Conservation (phyloP, 2,329 filamentous ascomycete genomes). For the Curvularia lunata region DNA sequence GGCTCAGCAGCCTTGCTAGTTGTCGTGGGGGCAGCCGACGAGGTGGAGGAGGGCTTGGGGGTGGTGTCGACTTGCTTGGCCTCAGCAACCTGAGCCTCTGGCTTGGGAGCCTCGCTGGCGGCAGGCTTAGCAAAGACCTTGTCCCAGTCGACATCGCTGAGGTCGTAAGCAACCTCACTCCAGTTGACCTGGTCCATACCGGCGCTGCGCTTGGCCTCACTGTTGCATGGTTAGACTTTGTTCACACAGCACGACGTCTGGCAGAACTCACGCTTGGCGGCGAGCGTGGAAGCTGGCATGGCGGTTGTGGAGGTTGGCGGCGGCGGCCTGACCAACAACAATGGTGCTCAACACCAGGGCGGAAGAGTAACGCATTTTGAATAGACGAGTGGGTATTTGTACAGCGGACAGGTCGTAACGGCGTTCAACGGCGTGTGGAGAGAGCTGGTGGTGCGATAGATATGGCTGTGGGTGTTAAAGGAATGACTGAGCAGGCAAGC, state of each 20-base stretch:
- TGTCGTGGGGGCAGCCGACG: background rate
- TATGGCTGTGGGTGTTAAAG: constrained; percentile 21
- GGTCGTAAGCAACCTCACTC: constrained; percentile 35
- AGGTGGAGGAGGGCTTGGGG: background rate
- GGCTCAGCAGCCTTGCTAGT: constrained; percentile 8
- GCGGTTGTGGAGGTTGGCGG: constrained; percentile 39
- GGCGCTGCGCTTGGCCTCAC: constrained; percentile 40
- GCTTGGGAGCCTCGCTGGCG: constrained; percentile 4
- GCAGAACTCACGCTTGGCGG: constrained; percentile 39
- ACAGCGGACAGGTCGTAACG: constrained; percentile 29
- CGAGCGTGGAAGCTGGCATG: constrained; percentile 48
- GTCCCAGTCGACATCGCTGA: constrained; percentile 37
- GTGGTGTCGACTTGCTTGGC: constrained; percentile 17
- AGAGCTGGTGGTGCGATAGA: constrained; percentile 8
- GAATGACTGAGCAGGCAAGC: constrained; percentile 37
- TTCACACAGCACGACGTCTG: background rate
- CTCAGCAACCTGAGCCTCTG: constrained; percentile 20
- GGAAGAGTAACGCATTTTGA: constrained; percentile 46
- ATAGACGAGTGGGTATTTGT: constrained; percentile 8
- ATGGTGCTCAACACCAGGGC: constrained; percentile 48
- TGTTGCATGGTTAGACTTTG: constrained; percentile 12
- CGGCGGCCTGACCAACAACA: constrained; percentile 45
- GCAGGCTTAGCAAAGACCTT: constrained; percentile 24
- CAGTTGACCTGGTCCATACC: constrained; percentile 38
- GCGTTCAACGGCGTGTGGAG: constrained; percentile 35